Evolutionary conservation across 164 flowering plant species (phyloP).

Genomic region (Stephania yunnanensis): DNA sequence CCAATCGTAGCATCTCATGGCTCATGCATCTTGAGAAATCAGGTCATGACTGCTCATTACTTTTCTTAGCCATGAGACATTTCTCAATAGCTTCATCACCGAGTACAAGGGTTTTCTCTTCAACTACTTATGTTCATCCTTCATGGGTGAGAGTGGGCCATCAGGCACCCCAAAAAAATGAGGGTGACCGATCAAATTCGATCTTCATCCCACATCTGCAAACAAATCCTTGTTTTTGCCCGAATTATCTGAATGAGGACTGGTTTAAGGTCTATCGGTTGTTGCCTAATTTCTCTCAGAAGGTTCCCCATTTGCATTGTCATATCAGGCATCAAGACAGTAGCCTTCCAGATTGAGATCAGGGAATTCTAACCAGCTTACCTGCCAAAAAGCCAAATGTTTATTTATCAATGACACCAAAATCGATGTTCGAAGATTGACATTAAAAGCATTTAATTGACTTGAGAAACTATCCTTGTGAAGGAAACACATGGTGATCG

Average conservation of each 20-base stretch:
- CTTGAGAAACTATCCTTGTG: neutral
- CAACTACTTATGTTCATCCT: too few species aligned
- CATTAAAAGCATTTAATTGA: neutral
- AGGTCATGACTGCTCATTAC: slow-evolving; percentile 8
- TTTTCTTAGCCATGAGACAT: slow-evolving; percentile 17
- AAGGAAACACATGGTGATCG: neutral
- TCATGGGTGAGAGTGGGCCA: too few species aligned
- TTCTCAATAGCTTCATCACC: slow-evolving; percentile 31
- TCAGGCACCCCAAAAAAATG: too few species aligned
- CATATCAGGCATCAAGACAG: too few species aligned
- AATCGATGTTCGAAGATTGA: neutral
- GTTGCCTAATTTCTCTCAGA: too few species aligned
- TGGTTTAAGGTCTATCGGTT: too few species aligned
- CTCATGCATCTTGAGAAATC: neutral
- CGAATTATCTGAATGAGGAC: too few species aligned
- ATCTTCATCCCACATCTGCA: too few species aligned
- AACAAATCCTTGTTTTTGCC: neutral
- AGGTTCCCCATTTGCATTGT: too few species aligned
- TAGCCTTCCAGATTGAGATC: neutral
- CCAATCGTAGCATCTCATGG: slow-evolving; percentile 3
- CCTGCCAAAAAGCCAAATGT: slow-evolving; percentile 1
- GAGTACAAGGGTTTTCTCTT: slow-evolving; percentile 26
- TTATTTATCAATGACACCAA: neutral
- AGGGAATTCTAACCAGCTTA: neutral
- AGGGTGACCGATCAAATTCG: too few species aligned